Percentiles rank a stretch among this genome's conserved stretches.
These are phyloP conservation scores for Talaromyces sp. DNA, from an alignment of 2,329 filamentous ascomycete species.

Conservation along the genomic window DNA sequence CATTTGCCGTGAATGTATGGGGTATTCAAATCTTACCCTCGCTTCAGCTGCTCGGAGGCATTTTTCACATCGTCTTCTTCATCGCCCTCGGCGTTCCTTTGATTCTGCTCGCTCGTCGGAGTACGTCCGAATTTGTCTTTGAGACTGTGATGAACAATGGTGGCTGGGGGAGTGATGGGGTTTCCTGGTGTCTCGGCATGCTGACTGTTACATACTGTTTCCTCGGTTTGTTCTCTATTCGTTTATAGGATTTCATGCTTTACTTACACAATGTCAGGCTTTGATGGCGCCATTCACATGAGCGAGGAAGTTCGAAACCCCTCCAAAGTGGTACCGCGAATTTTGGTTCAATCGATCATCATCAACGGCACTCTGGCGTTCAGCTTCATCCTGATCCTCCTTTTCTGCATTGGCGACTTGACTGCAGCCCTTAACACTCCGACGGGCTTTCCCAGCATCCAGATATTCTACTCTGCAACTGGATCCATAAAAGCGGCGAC, in stretches of 20 bases:
- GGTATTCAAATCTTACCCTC: conserved; percentile 24
- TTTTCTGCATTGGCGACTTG: conserved; percentile 40
- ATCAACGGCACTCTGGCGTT: conserved; percentile 40
- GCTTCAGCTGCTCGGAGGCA: conserved; percentile 20
- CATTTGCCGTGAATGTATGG: conserved; percentile 29
- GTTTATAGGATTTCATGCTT: not conserved
- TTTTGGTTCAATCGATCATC: conserved; percentile 39
- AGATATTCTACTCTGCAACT: conserved; percentile 37
- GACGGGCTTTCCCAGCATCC: conserved; percentile 37
- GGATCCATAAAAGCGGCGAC: conserved; percentile 36
- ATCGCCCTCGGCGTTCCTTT: conserved; percentile 32
- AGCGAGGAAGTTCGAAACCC: conserved; percentile 41
- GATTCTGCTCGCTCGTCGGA: conserved; percentile 26
- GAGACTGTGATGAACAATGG: conserved; percentile 40
- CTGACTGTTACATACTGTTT: conserved; percentile 24
- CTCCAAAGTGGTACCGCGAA: conserved; percentile 41
- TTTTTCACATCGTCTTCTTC: conserved; percentile 31
- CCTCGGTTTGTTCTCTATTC: conserved; percentile 14
- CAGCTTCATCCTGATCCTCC: conserved; percentile 35
- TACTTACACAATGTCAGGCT: conserved; percentile 24
- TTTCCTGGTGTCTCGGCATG: conserved; percentile 42
- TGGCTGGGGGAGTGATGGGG: conserved; percentile 37
- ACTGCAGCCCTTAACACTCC: conserved; percentile 23
- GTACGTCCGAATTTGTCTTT: conserved; percentile 37
- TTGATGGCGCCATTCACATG: conserved; percentile 46